These are phyloP conservation scores for Paraphoma sp. DNA, from an alignment of 2,329 filamentous ascomycete species.

Conservation along the genomic window DNA sequence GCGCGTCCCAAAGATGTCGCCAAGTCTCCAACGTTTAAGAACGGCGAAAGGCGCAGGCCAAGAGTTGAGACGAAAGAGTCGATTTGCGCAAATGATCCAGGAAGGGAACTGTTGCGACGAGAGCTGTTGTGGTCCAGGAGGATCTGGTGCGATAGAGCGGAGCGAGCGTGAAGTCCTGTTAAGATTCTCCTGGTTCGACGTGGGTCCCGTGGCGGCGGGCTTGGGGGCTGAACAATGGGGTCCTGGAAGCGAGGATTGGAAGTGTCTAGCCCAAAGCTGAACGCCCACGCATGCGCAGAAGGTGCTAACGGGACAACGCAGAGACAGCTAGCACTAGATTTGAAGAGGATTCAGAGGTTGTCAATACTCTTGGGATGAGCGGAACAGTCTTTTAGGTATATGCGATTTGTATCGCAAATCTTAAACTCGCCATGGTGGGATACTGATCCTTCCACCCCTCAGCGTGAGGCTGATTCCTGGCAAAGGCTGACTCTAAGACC, in stretches of 20 bases:
- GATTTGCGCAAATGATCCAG: not conserved
- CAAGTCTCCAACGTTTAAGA: not conserved
- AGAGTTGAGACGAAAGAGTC: not conserved
- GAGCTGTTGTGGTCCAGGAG: not conserved
- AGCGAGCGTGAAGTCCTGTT: not conserved
- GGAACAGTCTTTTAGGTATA: not conserved
- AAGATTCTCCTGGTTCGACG: not conserved
- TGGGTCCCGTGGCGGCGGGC: not conserved
- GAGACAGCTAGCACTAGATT: not conserved
- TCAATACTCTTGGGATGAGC: not conserved
- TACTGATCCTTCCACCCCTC: not conserved
- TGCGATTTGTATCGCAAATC: not conserved
- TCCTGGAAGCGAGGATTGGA: not conserved
- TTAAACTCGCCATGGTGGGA: not conserved
- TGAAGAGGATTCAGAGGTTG: not conserved
- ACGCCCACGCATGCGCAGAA: not conserved
- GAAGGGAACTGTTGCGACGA: not conserved
- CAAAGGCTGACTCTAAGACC: not conserved
- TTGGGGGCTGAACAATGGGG: conserved; percentile 5
- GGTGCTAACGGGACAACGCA: not conserved
- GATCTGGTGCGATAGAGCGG: not conserved
- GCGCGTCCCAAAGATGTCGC: not conserved
- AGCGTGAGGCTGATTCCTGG: conserved; percentile 7
- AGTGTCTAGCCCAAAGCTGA: not conserved
- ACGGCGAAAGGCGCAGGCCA: not conserved